These are phyloP conservation scores for Leishmania tropica DNA, from an alignment of 208 protist species.

Conservation along the genomic window DNA sequence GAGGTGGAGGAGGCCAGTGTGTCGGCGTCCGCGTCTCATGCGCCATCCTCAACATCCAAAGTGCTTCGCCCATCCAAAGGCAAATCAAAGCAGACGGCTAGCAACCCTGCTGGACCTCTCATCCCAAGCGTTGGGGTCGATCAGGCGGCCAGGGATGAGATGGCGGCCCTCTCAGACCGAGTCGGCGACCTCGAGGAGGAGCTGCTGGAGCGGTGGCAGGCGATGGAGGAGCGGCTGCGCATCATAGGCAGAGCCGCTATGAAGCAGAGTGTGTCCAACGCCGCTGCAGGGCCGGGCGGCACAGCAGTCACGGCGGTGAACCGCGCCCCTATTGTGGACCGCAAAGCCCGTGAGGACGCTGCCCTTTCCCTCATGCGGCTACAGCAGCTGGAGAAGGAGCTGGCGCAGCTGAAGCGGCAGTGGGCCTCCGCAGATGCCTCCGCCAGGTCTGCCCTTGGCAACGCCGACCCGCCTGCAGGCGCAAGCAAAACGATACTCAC, in stretches of 20 bases:
- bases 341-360: slow-evolving; percentile 87
- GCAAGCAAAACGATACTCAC: neutral
- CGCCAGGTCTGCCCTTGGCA: neutral
- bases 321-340: slow-evolving; percentile 53
- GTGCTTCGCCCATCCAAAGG: neutral
- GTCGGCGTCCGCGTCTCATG: neutral
- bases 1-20: neutral
- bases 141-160: slow-evolving; percentile 54
- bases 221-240: slow-evolving; percentile 84
- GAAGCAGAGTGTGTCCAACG: slow-evolving; percentile 38
- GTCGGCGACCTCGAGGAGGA: slow-evolving; percentile 83
- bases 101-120: neutral
- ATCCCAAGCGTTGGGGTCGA: slow-evolving; percentile 14
- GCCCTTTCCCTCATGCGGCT: slow-evolving; percentile 84
- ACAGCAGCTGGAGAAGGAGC: slow-evolving; percentile 80
- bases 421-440: neutral
- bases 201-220: slow-evolving; percentile 69
- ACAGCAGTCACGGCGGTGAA: slow-evolving; percentile 13
- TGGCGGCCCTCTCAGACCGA: slow-evolving; percentile 43
- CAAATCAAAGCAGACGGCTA: neutral
- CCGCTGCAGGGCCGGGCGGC: slow-evolving; percentile 1
- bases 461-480: neutral
- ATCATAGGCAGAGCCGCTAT: slow-evolving; percentile 81
- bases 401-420: slow-evolving; percentile 51
- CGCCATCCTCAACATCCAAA: neutral